Conservation (phyloP, 2,329 filamentous ascomycete species). For the Sporothrix luriei region DNA sequence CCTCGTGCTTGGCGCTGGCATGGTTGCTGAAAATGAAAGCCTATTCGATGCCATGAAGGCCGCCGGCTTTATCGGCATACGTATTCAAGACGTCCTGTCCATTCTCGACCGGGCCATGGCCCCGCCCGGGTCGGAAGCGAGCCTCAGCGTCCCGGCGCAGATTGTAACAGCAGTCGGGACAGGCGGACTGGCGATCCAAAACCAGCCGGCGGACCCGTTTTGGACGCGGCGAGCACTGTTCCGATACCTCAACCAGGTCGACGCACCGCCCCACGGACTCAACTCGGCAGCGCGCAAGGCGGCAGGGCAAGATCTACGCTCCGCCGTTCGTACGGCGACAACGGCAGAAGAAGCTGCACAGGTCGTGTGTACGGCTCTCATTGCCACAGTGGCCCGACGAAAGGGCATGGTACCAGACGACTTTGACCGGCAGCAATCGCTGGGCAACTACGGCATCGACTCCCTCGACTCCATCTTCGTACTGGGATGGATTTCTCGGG, state of each 20-base stretch:
- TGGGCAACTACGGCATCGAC: slow-evolving; percentile 38
- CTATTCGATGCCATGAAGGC: slow-evolving; percentile 54
- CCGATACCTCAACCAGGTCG: slow-evolving; percentile 52
- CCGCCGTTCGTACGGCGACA: slow-evolving; percentile 20
- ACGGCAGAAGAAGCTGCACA: slow-evolving; percentile 25
- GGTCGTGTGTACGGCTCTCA: slow-evolving; percentile 29
- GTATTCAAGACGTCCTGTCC: slow-evolving; percentile 53
- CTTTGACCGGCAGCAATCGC: slow-evolving; percentile 32
- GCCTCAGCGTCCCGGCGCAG: slow-evolving; percentile 48
- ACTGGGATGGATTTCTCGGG: slow-evolving; percentile 36
- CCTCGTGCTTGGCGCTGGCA: slow-evolving; percentile 56
- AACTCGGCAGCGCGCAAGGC: background rate
- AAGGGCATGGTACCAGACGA: slow-evolving; percentile 36
- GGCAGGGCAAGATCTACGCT: slow-evolving; percentile 23
- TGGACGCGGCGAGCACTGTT: slow-evolving; percentile 57
- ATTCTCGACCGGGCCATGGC: slow-evolving; percentile 53
- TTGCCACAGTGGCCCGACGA: slow-evolving; percentile 34
- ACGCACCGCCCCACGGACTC: slow-evolving; percentile 44
- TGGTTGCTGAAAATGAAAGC: slow-evolving; percentile 55
- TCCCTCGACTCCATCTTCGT: slow-evolving; percentile 38
- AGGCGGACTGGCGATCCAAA: slow-evolving; percentile 57
- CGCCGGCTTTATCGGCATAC: slow-evolving; percentile 58
- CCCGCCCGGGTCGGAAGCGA: slow-evolving; percentile 39
- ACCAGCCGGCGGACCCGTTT: slow-evolving; percentile 56
- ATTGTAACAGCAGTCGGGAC: slow-evolving; percentile 58